Conservation (phyloP, 768 basidiomycete genomes). For the Polyporus arcularius region DNA sequence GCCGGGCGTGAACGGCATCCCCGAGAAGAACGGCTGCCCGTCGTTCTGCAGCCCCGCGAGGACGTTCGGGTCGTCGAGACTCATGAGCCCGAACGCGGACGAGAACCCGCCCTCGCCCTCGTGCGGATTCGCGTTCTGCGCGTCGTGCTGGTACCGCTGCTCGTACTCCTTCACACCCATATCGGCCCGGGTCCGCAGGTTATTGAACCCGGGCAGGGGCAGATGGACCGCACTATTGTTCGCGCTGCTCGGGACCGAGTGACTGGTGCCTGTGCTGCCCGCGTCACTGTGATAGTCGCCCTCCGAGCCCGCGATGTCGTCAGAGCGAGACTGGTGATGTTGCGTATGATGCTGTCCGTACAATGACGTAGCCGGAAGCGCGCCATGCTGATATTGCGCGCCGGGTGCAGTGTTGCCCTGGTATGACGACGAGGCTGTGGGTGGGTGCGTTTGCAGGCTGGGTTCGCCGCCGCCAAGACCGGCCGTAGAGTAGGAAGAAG, state of each 20-base stretch:
- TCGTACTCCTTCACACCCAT: constrained; percentile 11
- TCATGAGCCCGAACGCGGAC: constrained; percentile 71
- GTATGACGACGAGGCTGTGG: constrained; percentile 13
- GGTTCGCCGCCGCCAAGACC: constrained; percentile 17
- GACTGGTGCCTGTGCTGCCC: constrained; percentile 42
- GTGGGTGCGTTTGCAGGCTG: constrained; percentile 22
- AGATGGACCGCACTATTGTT: constrained; percentile 54
- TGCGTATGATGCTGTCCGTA: constrained; percentile 7
- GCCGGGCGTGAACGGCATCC: constrained; percentile 1
- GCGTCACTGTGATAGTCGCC: constrained; percentile 43
- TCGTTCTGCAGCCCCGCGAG: constrained; percentile 62
- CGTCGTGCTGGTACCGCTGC: constrained; percentile 18
- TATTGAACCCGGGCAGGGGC: constrained; percentile 34
- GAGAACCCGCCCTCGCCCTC: constrained; percentile 37
- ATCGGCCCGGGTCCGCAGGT: constrained; percentile 28
- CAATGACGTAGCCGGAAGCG: constrained; percentile 2
- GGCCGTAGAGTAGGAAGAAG: background rate
- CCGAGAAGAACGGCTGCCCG: constrained; percentile 63
- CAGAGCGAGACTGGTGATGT: constrained; percentile 18
- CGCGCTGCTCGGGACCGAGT: constrained; percentile 37
- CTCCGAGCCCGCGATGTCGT: constrained; percentile 20
- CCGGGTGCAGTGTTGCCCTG: constrained; percentile 3
- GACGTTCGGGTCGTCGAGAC: constrained; percentile 71
- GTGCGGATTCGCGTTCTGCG: constrained; percentile 6
- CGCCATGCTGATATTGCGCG: constrained; percentile 6